Percentiles rank a stretch among this genome's conserved stretches.
Conservation (phyloP, 2,329 filamentous ascomycete genomes). For the Phialemonium atrogriseum region DNA sequence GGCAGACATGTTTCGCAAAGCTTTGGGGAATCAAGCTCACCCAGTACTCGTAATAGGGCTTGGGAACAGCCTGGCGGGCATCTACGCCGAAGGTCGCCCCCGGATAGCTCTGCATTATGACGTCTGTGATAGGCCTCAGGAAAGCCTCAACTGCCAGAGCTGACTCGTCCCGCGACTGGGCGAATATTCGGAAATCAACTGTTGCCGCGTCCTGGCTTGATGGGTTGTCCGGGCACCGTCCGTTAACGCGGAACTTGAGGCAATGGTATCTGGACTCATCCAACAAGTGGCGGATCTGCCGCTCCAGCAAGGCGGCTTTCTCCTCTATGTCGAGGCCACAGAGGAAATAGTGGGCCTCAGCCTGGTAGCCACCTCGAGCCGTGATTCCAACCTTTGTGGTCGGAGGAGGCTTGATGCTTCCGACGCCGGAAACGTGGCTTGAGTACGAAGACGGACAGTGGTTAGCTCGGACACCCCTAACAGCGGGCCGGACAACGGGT, state of each 20-base stretch:
- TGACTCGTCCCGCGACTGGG: conserved; percentile 27
- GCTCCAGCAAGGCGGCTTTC: conserved; percentile 13
- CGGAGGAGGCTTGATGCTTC: not conserved
- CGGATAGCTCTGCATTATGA: conserved; percentile 15
- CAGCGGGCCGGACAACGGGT: too few species aligned
- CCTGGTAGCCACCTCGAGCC: conserved; percentile 1
- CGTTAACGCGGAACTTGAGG: conserved; percentile 19
- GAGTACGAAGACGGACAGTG: too few species aligned
- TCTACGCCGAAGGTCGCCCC: conserved; percentile 8
- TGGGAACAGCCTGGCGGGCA: not conserved
- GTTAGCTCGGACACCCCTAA: too few species aligned
- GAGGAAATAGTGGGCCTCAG: conserved; percentile 1
- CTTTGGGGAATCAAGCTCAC: not conserved
- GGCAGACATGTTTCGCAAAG: too few species aligned
- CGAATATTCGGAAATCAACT: conserved; percentile 25
- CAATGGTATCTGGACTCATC: conserved; percentile 13
- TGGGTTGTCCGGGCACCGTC: conserved; percentile 16
- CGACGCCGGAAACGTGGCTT: too few species aligned
- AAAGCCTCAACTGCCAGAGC: conserved; percentile 6
- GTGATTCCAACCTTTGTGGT: conserved; percentile 2
- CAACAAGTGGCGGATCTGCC: conserved; percentile 6
- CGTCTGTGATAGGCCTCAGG: conserved; percentile 14
- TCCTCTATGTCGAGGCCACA: conserved; percentile 11
- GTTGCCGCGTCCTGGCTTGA: conserved; percentile 24
- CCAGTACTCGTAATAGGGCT: conserved; percentile 2